Percentiles rank a stretch among this genome's conserved stretches.
These are phyloP conservation scores for Lichenothelia convexa DNA, from an alignment of 495 filamentous ascomycete species.

Conservation along the genomic window DNA sequence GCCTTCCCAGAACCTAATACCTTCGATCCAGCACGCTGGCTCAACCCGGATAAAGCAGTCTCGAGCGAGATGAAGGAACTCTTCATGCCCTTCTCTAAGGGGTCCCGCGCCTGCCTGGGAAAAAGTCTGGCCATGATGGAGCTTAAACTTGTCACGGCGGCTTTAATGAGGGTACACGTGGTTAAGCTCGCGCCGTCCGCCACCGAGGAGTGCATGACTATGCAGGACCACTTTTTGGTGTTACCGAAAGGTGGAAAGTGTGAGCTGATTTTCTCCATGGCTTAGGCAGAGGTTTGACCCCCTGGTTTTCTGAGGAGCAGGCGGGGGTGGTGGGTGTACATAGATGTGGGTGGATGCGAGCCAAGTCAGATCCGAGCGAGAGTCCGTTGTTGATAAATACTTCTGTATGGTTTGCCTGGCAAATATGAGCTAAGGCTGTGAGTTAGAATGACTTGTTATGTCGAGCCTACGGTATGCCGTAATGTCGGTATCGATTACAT, in stretches of 20 bases:
- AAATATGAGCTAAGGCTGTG: too few species aligned
- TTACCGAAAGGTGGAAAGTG: constrained; percentile 1
- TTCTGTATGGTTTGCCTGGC: too few species aligned
- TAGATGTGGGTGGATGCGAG: too few species aligned
- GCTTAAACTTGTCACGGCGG: constrained; percentile 1
- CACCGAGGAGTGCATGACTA: constrained; percentile 1
- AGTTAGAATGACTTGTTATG: too few species aligned
- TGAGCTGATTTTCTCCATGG: background rate
- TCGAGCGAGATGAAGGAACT: constrained; percentile 2
- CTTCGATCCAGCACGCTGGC: constrained; percentile 6
- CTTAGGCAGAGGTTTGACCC: too few species aligned
- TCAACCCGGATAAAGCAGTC: background rate
- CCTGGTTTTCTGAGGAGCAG: too few species aligned
- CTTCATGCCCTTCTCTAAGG: constrained; percentile 4
- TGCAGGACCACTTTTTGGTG: constrained; percentile 4
- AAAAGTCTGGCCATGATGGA: constrained; percentile 4
- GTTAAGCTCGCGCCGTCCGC: background rate
- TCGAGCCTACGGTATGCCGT: too few species aligned
- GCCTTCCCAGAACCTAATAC: constrained; percentile 3
- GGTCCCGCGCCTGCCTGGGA: constrained; percentile 5
- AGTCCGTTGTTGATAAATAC: too few species aligned
- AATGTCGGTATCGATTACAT: too few species aligned
- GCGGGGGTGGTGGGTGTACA: too few species aligned
- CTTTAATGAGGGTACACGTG: background rate
- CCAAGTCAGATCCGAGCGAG: too few species aligned